A percentile compares a stretch with the other conserved stretches of the same genome.
These are phyloP conservation scores for Kwoniella newhampshirensis DNA, from an alignment of 768 basidiomycete genomes.

Conservation along the genomic window DNA sequence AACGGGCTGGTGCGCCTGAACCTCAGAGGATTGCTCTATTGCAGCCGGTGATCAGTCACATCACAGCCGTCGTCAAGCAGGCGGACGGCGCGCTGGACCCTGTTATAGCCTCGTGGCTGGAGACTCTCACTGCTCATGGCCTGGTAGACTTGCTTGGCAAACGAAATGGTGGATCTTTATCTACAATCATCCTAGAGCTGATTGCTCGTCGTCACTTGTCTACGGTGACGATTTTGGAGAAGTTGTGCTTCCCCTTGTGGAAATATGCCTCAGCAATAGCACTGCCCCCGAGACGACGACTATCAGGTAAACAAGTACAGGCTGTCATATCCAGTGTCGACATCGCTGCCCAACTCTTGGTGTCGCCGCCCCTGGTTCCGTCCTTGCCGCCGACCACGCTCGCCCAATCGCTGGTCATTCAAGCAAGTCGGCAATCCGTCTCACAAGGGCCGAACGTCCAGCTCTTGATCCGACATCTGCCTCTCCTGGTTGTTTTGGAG, in stretches of 20 bases:
- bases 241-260: constrained; percentile 29
- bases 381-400: constrained; percentile 26
- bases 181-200: constrained; percentile 25
- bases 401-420: constrained; percentile 30
- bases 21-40: not conserved
- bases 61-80: constrained; percentile 14
- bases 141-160: constrained; percentile 17
- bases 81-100: constrained; percentile 7
- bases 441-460: constrained; percentile 27
- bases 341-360: constrained; percentile 32
- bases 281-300: constrained; percentile 15
- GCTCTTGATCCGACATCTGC: constrained; percentile 40
- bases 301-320: constrained; percentile 20
- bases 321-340: constrained; percentile 25
- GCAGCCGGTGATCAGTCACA: constrained; percentile 15
- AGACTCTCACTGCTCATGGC: not conserved
- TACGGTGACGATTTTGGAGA: constrained; percentile 23
- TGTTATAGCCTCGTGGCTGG: constrained; percentile 30
- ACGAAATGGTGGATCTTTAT: not conserved
- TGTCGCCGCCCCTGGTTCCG: constrained; percentile 22
- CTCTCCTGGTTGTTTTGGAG: constrained; percentile 38
- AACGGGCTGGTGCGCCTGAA: constrained; percentile 4
- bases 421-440: constrained; percentile 29
- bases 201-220: constrained; percentile 28
- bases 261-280: constrained; percentile 19